Conservation (phyloP, 129 eudicot genomes). For the Tagetes erecta region DNA sequence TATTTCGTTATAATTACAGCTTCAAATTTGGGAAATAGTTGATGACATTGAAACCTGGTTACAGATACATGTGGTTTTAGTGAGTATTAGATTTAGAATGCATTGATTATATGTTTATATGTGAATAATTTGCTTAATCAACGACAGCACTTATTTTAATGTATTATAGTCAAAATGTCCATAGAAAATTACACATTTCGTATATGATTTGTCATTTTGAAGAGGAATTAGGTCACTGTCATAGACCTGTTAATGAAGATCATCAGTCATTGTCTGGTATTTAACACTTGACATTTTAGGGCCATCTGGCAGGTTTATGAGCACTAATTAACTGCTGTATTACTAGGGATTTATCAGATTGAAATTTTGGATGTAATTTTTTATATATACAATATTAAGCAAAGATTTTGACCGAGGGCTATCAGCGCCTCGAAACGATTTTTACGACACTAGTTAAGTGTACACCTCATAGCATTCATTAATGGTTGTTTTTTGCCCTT, state of each 20-base stretch:
- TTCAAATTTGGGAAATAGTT: background rate
- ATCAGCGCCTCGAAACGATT: too few relatives aligned
- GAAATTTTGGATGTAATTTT: too few relatives aligned
- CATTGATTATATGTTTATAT: background rate
- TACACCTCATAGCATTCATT: background rate
- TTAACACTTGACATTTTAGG: background rate
- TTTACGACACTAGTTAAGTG: background rate
- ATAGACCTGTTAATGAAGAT: background rate
- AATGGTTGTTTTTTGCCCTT: background rate
- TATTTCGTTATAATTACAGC: too few relatives aligned
- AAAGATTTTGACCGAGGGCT: too few relatives aligned
- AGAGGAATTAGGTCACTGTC: background rate
- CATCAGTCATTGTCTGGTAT: conserved; percentile 3
- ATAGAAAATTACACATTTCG: too few relatives aligned
- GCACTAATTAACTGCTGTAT: too few relatives aligned
- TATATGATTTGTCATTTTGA: background rate
- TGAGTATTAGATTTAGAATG: background rate
- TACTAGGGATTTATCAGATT: too few relatives aligned
- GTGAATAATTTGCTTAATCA: background rate
- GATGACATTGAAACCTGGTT: background rate
- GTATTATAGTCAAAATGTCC: too few relatives aligned
- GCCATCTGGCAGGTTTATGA: too few relatives aligned
- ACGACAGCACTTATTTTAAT: background rate
- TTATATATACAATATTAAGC: too few relatives aligned
- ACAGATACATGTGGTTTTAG: background rate